Evolutionary conservation across 2,329 filamentous ascomycete species (phyloP).

Genomic region (Aotearoamyces nothofagi): DNA sequence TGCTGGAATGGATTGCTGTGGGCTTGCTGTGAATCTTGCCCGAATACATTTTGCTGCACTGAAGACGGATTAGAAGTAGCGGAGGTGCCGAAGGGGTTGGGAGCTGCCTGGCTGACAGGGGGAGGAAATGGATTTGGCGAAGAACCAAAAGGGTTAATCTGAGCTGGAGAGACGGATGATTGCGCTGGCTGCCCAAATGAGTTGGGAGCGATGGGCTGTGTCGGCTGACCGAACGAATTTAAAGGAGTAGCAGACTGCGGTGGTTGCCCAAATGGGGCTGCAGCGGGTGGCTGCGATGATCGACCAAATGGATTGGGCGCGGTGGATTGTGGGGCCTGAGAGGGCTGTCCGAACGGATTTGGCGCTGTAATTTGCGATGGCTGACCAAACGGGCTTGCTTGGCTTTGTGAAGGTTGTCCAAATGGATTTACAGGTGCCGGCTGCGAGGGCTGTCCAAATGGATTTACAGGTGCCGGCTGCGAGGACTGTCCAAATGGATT

Average conservation of each 20-base stretch:
- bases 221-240: too few relatives aligned
- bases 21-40: constrained; percentile 14
- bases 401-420: constrained; percentile 11
- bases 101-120: too few relatives aligned
- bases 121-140: too few relatives aligned
- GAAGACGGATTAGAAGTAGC: too few relatives aligned
- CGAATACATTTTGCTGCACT: constrained; percentile 18
- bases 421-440: constrained; percentile 14
- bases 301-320: constrained; percentile 4
- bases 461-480: constrained; percentile 7
- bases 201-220: too few relatives aligned
- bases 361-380: constrained; percentile 7
- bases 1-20: constrained; percentile 3
- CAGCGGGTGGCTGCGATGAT: background rate
- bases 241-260: constrained; percentile 3
- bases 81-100: constrained; percentile 11
- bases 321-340: constrained; percentile 16
- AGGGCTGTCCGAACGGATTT: constrained; percentile 12
- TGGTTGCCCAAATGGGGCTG: constrained; percentile 5
- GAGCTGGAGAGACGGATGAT: constrained; percentile 7
- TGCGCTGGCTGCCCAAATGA: constrained; percentile 19
- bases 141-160: too few relatives aligned
- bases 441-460: constrained; percentile 16
- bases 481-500: constrained; percentile 9
- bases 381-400: constrained; percentile 13